phyloP scores from a whole-genome alignment of 768 basidiomycete genomes.

The Hortiboletus campestris region DNA sequence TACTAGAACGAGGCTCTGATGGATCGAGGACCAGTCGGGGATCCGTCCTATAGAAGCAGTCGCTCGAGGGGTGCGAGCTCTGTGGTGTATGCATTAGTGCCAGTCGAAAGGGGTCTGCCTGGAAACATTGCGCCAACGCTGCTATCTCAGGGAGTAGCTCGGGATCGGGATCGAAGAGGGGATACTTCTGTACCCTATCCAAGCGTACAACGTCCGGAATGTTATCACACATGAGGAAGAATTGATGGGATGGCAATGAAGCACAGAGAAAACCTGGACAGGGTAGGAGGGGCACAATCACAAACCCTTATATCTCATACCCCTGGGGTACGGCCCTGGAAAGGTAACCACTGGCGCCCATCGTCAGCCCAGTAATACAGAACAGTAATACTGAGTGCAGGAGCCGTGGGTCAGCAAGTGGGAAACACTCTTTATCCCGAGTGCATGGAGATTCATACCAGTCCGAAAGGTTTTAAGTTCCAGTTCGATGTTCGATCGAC shows the following conservation, averaged over 20 bases:
- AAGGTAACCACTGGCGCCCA: background rate
- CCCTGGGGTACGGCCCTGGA: background rate
- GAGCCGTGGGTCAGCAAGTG: background rate
- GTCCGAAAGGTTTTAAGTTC: background rate
- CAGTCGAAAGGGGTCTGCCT: slow-evolving; percentile 1
- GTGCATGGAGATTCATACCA: background rate
- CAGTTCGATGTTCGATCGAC: background rate
- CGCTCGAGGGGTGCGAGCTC: background rate
- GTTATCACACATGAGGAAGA: background rate
- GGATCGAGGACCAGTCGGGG: background rate
- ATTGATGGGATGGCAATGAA: background rate
- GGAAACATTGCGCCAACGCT: background rate
- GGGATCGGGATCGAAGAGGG: background rate
- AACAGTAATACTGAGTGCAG: background rate
- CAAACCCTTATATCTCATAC: slow-evolving; percentile 3
- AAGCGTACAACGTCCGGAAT: background rate
- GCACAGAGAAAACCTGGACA: background rate
- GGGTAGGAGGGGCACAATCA: background rate
- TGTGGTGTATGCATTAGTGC: background rate
- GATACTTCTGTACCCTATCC: background rate
- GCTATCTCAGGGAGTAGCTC: background rate
- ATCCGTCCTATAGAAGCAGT: background rate
- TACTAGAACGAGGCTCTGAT: background rate
- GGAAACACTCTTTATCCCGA: background rate
- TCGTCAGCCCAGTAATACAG: background rate